phyloP scores from a whole-genome alignment of 805 yeast genomes.

The Starmerella cellae region DNA sequence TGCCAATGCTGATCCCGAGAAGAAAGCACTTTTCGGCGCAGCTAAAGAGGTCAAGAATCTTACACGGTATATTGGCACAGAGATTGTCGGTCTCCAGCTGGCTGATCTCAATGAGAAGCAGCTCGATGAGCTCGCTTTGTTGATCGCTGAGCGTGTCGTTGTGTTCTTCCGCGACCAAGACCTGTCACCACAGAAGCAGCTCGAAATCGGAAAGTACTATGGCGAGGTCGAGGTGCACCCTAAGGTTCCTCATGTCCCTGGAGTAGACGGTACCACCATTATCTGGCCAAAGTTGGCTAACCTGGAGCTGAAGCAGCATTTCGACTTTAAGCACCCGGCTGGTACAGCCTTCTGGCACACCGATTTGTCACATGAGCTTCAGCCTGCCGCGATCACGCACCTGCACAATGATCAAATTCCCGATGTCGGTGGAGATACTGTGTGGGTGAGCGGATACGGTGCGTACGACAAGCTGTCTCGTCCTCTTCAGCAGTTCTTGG shows the following conservation, averaged over 20 bases:
- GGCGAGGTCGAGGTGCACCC: slow-evolving; percentile 36
- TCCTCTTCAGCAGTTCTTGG: slow-evolving; percentile 35
- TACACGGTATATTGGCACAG: slow-evolving; percentile 39
- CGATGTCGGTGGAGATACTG: slow-evolving; percentile 42
- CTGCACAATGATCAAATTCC: slow-evolving; percentile 50
- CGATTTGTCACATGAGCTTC: slow-evolving; percentile 63
- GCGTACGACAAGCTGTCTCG: slow-evolving; percentile 43
- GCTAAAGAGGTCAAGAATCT: slow-evolving; percentile 33
- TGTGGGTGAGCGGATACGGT: slow-evolving; percentile 42
- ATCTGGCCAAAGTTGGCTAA: slow-evolving; percentile 34
- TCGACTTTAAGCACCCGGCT: slow-evolving; percentile 24
- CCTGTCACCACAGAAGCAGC: slow-evolving; percentile 32
- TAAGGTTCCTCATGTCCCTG: slow-evolving; percentile 24
- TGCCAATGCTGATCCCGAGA: slow-evolving; percentile 12
- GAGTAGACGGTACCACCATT: slow-evolving; percentile 34
- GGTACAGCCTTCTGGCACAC: slow-evolving; percentile 44
- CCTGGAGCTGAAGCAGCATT: slow-evolving; percentile 32
- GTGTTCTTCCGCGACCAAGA: slow-evolving; percentile 41
- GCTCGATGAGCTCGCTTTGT: slow-evolving; percentile 36
- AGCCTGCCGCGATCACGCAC: slow-evolving; percentile 60
- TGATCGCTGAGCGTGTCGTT: slow-evolving; percentile 39
- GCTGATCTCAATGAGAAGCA: slow-evolving; percentile 33
- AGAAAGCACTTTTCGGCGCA: slow-evolving; percentile 31
- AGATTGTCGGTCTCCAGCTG: slow-evolving; percentile 36
- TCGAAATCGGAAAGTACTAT: slow-evolving; percentile 35